These are phyloP conservation scores for Saccharata proteae DNA, from an alignment of 2,329 filamentous ascomycete species.

Conservation along the genomic window DNA sequence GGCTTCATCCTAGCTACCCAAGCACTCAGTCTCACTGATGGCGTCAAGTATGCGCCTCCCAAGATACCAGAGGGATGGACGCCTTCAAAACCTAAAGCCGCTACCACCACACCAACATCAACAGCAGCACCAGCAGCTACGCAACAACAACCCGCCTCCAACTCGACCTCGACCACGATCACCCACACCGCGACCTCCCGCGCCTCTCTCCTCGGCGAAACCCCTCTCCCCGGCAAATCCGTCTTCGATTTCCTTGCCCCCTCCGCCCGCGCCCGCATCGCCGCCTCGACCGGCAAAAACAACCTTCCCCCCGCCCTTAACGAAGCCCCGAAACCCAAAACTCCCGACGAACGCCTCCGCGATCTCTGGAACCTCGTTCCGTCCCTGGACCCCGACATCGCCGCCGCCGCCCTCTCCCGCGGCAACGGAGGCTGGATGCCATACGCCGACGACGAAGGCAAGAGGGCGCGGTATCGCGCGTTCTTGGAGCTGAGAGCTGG, in stretches of 20 bases:
- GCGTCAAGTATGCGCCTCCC: slow-evolving; percentile 48
- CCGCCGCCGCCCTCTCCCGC: slow-evolving; percentile 34
- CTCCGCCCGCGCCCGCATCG: slow-evolving; percentile 64
- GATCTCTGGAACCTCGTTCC: slow-evolving; percentile 39
- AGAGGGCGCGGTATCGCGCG: slow-evolving; percentile 65
- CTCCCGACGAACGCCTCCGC: slow-evolving; percentile 50
- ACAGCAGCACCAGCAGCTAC: slow-evolving; percentile 18
- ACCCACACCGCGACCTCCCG: slow-evolving; percentile 63
- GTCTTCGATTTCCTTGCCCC: slow-evolving; percentile 87
- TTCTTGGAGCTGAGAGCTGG: slow-evolving; percentile 72
- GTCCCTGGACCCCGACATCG: slow-evolving; percentile 26
- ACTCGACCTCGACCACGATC: slow-evolving; percentile 64
- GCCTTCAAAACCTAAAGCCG: slow-evolving; percentile 41
- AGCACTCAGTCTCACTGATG: slow-evolving; percentile 28
- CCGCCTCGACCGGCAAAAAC: slow-evolving; percentile 57
- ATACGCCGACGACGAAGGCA: slow-evolving; percentile 70
- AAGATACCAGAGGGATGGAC: slow-evolving; percentile 63
- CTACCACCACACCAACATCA: slow-evolving; percentile 16
- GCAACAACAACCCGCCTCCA: too few species aligned
- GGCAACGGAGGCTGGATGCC: slow-evolving; percentile 58
- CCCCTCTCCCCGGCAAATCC: slow-evolving; percentile 75
- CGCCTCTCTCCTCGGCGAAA: slow-evolving; percentile 70
- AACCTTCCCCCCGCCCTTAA: slow-evolving; percentile 68
- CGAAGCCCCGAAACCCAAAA: slow-evolving; percentile 54
- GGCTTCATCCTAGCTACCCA: slow-evolving; percentile 61